phyloP scores from a whole-genome alignment of 1,139 yeast species.

The Kodamaea derodonti region DNA sequence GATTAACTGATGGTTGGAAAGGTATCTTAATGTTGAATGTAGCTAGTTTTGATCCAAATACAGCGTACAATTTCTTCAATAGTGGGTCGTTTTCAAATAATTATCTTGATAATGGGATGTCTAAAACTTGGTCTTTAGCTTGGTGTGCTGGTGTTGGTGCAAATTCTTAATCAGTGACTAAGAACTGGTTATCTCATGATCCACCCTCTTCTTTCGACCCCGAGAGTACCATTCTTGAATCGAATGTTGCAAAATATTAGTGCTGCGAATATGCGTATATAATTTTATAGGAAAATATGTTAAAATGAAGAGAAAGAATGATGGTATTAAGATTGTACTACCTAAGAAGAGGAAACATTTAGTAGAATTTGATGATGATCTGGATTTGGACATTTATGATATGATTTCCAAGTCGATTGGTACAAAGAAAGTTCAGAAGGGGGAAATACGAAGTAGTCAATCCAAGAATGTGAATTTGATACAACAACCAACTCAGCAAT shows the following conservation, averaged over 20 bases:
- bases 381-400: conserved; percentile 11
- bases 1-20: conserved; percentile 18
- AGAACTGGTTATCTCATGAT: background rate
- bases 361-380: conserved; percentile 3
- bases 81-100: conserved; percentile 1
- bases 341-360: conserved; percentile 1
- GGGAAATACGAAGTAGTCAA: background rate
- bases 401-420: conserved; percentile 5
- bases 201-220: too few relatives aligned
- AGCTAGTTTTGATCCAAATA: conserved; percentile 18
- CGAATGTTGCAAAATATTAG: too few relatives aligned
- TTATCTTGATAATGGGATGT: conserved; percentile 20
- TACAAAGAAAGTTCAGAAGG: background rate
- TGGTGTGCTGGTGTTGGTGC: conserved; percentile 15
- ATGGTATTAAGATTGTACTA: background rate
- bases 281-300: too few relatives aligned
- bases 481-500: background rate
- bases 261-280: too few relatives aligned
- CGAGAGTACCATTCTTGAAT: too few relatives aligned
- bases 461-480: background rate
- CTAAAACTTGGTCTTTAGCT: conserved; percentile 24
- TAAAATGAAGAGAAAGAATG: background rate
- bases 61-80: conserved; percentile 17
- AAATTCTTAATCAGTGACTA: conserved; percentile 2
- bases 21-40: conserved; percentile 21